phyloP scores from a whole-genome alignment of 1,284 basidiomycete species.

The Ustilago trichophora region DNA sequence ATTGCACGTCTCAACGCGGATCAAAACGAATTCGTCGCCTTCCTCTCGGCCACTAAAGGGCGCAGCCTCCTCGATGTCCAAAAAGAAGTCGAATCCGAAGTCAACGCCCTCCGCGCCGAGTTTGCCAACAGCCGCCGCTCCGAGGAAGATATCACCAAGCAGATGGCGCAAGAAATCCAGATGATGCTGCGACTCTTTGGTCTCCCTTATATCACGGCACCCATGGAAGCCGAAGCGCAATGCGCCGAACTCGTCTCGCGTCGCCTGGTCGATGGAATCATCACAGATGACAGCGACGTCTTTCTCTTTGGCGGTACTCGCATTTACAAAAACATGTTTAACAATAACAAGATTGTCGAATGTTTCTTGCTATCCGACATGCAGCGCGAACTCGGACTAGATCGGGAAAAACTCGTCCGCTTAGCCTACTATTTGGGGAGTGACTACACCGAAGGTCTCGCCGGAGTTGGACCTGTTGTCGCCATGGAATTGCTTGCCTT shows the following conservation, averaged over 20 bases:
- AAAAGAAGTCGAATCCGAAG: slow-evolving; percentile 90
- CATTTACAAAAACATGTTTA: slow-evolving; percentile 99
- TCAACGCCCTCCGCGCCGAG: slow-evolving; percentile 80
- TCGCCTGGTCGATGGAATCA: slow-evolving; percentile 92
- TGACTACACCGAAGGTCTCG: slow-evolving; percentile 96
- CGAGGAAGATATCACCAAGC: slow-evolving; percentile 91
- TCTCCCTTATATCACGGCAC: slow-evolving; percentile 96
- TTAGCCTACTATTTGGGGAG: slow-evolving; percentile 93
- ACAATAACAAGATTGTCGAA: slow-evolving; percentile 97
- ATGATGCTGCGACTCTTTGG: slow-evolving; percentile 84
- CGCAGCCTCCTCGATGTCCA: slow-evolving; percentile 71
- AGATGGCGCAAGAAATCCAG: slow-evolving; percentile 97
- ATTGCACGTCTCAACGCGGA: slow-evolving; percentile 75
- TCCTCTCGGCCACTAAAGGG: slow-evolving; percentile 83
- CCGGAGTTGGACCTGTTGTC: slow-evolving; percentile 92
- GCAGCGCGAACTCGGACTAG: slow-evolving; percentile 85
- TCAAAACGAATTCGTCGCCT: slow-evolving; percentile 76
- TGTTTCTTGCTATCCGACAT: slow-evolving; percentile 89
- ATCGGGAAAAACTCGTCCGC: slow-evolving; percentile 84
- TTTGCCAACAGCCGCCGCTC: slow-evolving; percentile 88
- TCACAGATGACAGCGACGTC: slow-evolving; percentile 98
- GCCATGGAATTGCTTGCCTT: slow-evolving; percentile 78
- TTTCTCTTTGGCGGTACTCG: slow-evolving; percentile 94
- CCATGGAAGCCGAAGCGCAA: slow-evolving; percentile 98
- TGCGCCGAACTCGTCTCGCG: slow-evolving; percentile 89